phyloP scores from a whole-genome alignment of 345 rosid species.

The Cardamine resedifolia region DNA sequence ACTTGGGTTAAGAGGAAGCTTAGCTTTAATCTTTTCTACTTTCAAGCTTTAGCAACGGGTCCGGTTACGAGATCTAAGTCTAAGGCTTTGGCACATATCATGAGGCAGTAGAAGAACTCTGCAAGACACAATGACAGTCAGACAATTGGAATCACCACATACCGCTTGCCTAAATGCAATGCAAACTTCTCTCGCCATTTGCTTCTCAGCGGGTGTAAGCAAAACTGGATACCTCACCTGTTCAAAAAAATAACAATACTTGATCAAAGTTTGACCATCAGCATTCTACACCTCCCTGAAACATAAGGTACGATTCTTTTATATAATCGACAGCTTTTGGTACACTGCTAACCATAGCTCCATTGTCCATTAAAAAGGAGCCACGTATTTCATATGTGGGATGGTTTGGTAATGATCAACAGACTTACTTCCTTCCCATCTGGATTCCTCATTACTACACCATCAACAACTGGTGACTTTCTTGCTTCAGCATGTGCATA shows the following conservation, averaged over 20 bases:
- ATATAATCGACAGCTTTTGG: not conserved
- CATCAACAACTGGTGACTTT: slow-evolving; percentile 99
- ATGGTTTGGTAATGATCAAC: slow-evolving; percentile 8
- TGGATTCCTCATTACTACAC: slow-evolving; percentile 97
- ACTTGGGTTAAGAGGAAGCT: no score
- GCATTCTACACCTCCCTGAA: slow-evolving; percentile 10
- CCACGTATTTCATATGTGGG: slow-evolving; percentile 16
- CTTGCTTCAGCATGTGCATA: slow-evolving; percentile 99
- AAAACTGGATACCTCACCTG: slow-evolving; percentile 92
- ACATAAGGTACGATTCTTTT: slow-evolving; percentile 14
- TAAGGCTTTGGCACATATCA: no score
- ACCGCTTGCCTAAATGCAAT: slow-evolving; percentile 97
- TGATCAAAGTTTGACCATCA: slow-evolving; percentile 17
- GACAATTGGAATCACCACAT: slow-evolving; percentile 34
- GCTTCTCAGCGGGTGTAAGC: slow-evolving; percentile 93
- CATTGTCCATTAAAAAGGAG: slow-evolving; percentile 3
- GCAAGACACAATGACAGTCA: slow-evolving; percentile 24
- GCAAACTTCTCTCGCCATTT: slow-evolving; percentile 99
- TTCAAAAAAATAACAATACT: slow-evolving; percentile 20
- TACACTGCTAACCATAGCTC: slow-evolving; percentile 20
- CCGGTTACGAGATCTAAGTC: no score
- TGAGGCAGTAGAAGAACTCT: not conserved
- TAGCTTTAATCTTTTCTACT: no score
- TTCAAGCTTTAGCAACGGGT: no score
- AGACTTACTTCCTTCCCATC: slow-evolving; percentile 96